Base-by-base conservation (phyloP, 1,284 basidiomycete species). In the Boletus sp. region DNA sequence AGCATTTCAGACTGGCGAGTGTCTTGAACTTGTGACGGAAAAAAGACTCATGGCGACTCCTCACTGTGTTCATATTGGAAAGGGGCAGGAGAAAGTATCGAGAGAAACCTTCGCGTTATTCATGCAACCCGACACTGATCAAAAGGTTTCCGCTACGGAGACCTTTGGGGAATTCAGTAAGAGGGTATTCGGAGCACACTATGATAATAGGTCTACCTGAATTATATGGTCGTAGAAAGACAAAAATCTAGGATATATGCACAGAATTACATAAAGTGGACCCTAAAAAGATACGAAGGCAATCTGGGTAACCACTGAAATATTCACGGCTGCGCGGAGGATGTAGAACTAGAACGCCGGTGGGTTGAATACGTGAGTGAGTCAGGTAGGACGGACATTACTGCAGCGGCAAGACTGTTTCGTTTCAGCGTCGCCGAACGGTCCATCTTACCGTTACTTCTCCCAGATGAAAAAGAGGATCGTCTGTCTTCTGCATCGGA, bases 1-100 rank as follows among this genome's bases (percentile, higher is more conserved):
- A 58, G 94, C 94, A 2, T 96, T 97, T 74, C 94, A 98, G 73
- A 96, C 93, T 0, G 94, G 94, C 9, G 93, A 97, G 75, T 92
- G 94, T 16, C 83, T 98, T 31, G 86, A 95, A 72, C 78, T 97
- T 33, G 87, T 94, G 15, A 96, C 94, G 1, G 84, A 80, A 20
- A 84, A 85, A 13, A 81, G 78, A 59, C 77, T 97, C 20, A 82
- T 86, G 46, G 94, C 94, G 0, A 97, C 94, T 1, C 93, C 94
- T 9, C 94, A 98, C 66, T 96, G 92, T 65, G 94, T 97, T 39
- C 84, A 86, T 56, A 83, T 89, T 3, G 89, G 88, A 7, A 71
- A 74, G 29, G 75, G 77, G 3, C 74, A 76, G 12, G 79, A 80
- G 37, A 76, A 73, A 42, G 77, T 89, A 51, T 93, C 88, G n/a